Percentiles rank a stretch among this genome's conserved stretches.
Evolutionary conservation across 495 filamentous ascomycete genomes (phyloP).

Genomic region (Trichoderma virens): DNA sequence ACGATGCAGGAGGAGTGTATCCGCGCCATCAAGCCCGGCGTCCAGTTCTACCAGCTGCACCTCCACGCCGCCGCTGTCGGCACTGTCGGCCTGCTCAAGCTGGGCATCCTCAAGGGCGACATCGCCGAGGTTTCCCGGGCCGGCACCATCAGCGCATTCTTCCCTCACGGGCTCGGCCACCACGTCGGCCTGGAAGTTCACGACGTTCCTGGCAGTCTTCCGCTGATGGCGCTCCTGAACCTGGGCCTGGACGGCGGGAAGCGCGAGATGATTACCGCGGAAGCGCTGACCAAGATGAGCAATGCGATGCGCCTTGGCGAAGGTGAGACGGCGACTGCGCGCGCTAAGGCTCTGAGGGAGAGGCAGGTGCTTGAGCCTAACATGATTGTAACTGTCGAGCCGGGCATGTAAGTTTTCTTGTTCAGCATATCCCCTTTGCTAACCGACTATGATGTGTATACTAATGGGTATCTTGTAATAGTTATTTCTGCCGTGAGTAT

Average conservation of each 20-base stretch:
- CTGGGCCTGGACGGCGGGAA: neutral
- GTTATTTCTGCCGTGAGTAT: conserved; percentile 59
- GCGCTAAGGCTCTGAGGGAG: conserved; percentile 11
- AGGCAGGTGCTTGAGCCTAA: conserved; percentile 47
- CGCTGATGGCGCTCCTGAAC: conserved; percentile 16
- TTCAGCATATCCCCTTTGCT: neutral
- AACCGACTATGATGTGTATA: neutral
- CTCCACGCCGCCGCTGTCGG: conserved; percentile 64
- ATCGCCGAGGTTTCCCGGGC: conserved; percentile 56
- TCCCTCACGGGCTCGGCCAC: conserved; percentile 86
- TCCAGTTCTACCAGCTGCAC: conserved; percentile 60
- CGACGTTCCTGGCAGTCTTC: conserved; percentile 48
- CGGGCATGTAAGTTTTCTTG: conserved; percentile 54
- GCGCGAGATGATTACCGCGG: neutral
- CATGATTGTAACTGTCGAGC: conserved; percentile 83
- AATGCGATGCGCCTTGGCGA: neutral
- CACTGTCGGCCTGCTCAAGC: conserved; percentile 55
- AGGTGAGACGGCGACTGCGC: neutral
- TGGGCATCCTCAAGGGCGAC: conserved; percentile 60
- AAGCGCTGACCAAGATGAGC: neutral
- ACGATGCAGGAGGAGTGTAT: conserved; percentile 80
- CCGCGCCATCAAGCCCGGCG: conserved; percentile 52
- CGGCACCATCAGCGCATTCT: conserved; percentile 71
- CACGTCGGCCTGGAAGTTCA: conserved; percentile 88
- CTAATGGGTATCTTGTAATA: too few species aligned